These are phyloP conservation scores for Oxytropis ochrocephala DNA, from an alignment of 306 rosid genomes.

Conservation along the genomic window DNA sequence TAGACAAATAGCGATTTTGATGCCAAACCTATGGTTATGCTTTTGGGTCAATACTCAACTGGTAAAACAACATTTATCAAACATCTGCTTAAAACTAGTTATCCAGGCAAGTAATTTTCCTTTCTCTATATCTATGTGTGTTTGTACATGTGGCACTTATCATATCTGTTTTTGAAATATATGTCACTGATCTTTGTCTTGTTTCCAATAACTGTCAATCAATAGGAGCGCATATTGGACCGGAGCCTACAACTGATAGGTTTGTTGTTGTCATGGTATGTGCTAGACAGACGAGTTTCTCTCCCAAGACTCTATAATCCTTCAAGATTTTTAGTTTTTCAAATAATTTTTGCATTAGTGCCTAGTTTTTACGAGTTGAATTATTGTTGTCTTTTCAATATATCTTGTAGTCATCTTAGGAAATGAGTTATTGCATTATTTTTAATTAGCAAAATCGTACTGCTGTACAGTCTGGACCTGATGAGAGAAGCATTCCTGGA, in stretches of 20 bases:
- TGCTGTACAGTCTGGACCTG: slow-evolving; percentile 76
- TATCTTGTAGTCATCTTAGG: slow-evolving; percentile 13
- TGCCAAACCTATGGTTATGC: slow-evolving; percentile 98
- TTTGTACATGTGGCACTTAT: neutral
- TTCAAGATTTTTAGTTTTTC: slow-evolving; percentile 5
- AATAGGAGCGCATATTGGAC: slow-evolving; percentile 94
- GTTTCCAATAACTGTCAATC: slow-evolving; percentile 14
- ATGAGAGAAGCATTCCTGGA: slow-evolving; percentile 90
- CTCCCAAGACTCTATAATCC: neutral
- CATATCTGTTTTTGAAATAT: neutral
- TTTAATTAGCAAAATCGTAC: slow-evolving; percentile 18
- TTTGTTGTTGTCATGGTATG: slow-evolving; percentile 96
- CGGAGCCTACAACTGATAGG: slow-evolving; percentile 95
- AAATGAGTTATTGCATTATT: slow-evolving; percentile 9
- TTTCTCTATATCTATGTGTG: slow-evolving; percentile 3
- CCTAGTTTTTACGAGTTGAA: neutral
- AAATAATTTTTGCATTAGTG: neutral
- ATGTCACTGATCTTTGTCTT: slow-evolving; percentile 13
- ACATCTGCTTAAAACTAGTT: slow-evolving; percentile 68
- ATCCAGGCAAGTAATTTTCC: slow-evolving; percentile 65
- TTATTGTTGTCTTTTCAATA: neutral
- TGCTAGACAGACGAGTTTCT: neutral
- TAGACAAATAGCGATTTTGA: slow-evolving; percentile 89
- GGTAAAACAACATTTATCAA: slow-evolving; percentile 94
- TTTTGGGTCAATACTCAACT: slow-evolving; percentile 94